Percentiles rank a stretch among this genome's conserved stretches.
phyloP scores from a whole-genome alignment of 805 yeast species.

The Candida hungchunana region DNA sequence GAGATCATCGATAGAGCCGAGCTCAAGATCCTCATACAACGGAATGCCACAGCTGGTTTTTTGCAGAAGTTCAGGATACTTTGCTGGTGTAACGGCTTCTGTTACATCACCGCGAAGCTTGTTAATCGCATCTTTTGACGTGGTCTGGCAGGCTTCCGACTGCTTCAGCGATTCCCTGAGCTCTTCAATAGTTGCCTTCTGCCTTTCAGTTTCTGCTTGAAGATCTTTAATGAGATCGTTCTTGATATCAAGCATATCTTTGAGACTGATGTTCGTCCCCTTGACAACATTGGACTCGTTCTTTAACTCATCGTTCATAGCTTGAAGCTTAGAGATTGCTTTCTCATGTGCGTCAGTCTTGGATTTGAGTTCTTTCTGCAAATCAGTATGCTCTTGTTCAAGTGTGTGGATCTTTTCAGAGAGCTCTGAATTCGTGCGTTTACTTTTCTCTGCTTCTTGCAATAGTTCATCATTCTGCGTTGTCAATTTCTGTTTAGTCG shows the following conservation, averaged over 20 bases:
- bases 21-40: constrained; percentile 21
- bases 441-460: too few species aligned
- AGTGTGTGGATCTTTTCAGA: not conserved
- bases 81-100: constrained; percentile 23
- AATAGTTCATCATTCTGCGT: too few species aligned
- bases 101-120: constrained; percentile 22
- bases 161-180: constrained; percentile 1
- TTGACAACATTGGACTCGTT: constrained; percentile 12
- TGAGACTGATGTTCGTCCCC: constrained; percentile 11
- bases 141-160: not conserved
- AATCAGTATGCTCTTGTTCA: not conserved
- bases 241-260: constrained; percentile 15
- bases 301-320: constrained; percentile 6
- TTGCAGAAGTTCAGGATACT: constrained; percentile 26
- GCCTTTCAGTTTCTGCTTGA: not conserved
- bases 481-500: too few species aligned
- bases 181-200: constrained; percentile 6
- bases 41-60: constrained; percentile 12
- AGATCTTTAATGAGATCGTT: constrained; percentile 3
- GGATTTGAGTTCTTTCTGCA: not conserved
- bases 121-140: constrained; percentile 1
- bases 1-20: constrained; percentile 28
- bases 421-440: too few species aligned
- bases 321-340: constrained; percentile 5
- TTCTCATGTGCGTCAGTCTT: not conserved